These are phyloP conservation scores for Batkoa obscura DNA, from an alignment of 371 early-diverging fungal species.

Conservation along the genomic window DNA sequence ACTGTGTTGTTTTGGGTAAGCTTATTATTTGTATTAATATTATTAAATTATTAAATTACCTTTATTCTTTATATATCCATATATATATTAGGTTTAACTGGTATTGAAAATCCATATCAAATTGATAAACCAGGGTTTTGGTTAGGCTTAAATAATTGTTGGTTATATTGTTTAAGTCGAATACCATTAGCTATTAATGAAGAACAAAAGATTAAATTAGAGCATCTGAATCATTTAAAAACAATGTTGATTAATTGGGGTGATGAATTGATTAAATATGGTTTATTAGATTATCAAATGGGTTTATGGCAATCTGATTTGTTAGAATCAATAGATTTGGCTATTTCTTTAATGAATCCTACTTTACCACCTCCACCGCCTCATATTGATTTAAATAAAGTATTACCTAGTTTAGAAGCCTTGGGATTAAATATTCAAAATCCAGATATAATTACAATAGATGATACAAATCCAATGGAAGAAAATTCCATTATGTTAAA, in stretches of 20 bases:
- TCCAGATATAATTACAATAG: too few relatives aligned
- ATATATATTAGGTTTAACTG: slow-evolving; percentile 19
- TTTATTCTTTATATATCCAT: not conserved
- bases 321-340: slow-evolving; percentile 35
- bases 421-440: too few relatives aligned
- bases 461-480: too few relatives aligned
- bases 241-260: slow-evolving; percentile 48
- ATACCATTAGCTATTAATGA: slow-evolving; percentile 30
- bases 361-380: not conserved
- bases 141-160: slow-evolving; percentile 60
- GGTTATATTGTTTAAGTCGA: slow-evolving; percentile 52
- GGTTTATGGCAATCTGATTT: slow-evolving; percentile 72
- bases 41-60: not conserved
- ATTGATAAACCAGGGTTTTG: slow-evolving; percentile 50
- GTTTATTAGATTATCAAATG: slow-evolving; percentile 69
- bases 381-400: too few relatives aligned
- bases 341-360: not conserved
- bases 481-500: too few relatives aligned
- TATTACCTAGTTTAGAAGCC: too few relatives aligned
- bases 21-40: not conserved
- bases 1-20: slow-evolving; percentile 48
- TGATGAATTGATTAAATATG: slow-evolving; percentile 50
- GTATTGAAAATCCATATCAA: slow-evolving; percentile 26
- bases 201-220: slow-evolving; percentile 29
- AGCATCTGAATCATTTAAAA: slow-evolving; percentile 37